Conservation (phyloP, 331 rosid genomes). For the Saraca asoca region DNA sequence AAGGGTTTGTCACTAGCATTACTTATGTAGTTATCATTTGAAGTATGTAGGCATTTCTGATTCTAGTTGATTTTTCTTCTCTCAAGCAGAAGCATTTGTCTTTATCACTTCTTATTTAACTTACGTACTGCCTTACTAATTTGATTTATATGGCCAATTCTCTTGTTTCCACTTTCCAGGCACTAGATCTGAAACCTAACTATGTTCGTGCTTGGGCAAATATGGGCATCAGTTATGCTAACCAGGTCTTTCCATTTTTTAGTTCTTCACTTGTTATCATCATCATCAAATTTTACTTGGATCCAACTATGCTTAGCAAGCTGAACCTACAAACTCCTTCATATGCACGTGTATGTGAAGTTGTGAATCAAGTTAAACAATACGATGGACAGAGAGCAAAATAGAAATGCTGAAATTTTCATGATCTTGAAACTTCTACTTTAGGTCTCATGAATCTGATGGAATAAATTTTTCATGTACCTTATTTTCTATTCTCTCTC, state of each 20-base stretch:
- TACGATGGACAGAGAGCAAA: background rate
- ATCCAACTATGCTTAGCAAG: too few relatives aligned
- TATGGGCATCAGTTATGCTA: constrained; percentile 98
- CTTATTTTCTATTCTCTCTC: constrained; percentile 8
- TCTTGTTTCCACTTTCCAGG: constrained; percentile 59
- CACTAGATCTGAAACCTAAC: constrained; percentile 96
- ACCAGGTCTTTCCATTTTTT: constrained; percentile 64
- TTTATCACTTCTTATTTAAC: background rate
- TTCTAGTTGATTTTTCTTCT: background rate
- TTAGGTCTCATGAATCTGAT: background rate
- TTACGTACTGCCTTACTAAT: background rate
- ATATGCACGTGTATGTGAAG: background rate
- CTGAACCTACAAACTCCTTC: background rate
- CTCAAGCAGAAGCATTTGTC: constrained; percentile 11
- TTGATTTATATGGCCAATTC: background rate
- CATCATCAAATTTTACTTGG: too few relatives aligned
- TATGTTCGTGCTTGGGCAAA: constrained; percentile 99
- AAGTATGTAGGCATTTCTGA: too few relatives aligned
- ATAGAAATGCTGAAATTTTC: background rate
- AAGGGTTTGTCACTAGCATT: too few relatives aligned
- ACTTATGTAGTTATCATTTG: too few relatives aligned
- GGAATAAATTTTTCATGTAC: constrained; percentile 18
- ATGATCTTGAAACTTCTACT: background rate
- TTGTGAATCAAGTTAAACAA: background rate
- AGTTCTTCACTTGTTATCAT: constrained; percentile 3